Conservation (phyloP, 2,329 filamentous ascomycete species). For the Beauveria asiatica region DNA sequence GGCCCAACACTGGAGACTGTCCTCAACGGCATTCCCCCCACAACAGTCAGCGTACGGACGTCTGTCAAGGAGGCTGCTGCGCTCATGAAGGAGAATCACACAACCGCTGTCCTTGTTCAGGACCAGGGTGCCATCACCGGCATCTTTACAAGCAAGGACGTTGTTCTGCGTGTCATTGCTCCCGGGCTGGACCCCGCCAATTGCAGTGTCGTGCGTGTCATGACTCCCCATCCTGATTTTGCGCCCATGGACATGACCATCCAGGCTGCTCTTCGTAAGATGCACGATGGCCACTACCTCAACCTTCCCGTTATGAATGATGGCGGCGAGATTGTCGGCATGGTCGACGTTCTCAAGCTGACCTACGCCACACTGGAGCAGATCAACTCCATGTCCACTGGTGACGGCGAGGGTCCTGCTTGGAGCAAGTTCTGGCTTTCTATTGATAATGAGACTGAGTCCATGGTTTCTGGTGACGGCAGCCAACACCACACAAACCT, state of each 20-base stretch:
- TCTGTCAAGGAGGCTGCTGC: conserved; percentile 93
- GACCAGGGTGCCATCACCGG: conserved; percentile 96
- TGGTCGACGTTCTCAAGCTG: conserved; percentile 97
- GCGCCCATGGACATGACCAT: conserved; percentile 99
- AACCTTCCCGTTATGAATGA: conserved; percentile 99
- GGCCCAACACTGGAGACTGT: conserved; percentile 94
- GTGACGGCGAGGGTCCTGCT: conserved; percentile 85
- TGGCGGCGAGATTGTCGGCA: conserved; percentile 91
- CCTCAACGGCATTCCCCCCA: conserved; percentile 81
- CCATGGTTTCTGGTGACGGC: conserved; percentile 86
- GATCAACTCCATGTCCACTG: conserved; percentile 87
- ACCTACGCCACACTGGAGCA: conserved; percentile 97
- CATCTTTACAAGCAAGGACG: conserved; percentile 99
- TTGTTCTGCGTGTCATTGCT: conserved; percentile 94
- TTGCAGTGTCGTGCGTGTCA: conserved; percentile 96
- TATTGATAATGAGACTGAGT: conserved; percentile 89
- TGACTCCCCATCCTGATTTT: conserved; percentile 99
- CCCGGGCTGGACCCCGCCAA: conserved; percentile 88
- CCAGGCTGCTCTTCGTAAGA: conserved; percentile 93
- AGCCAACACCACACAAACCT: conserved; percentile 63
- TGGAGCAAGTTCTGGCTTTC: conserved; percentile 99
- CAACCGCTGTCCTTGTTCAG: conserved; percentile 90
- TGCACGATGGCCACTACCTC: conserved; percentile 98
- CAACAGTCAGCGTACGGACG: conserved; percentile 89
- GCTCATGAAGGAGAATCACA: conserved; percentile 98